These are phyloP conservation scores for Naganishia sp. DNA, from an alignment of 1,284 basidiomycete species.

Conservation along the genomic window DNA sequence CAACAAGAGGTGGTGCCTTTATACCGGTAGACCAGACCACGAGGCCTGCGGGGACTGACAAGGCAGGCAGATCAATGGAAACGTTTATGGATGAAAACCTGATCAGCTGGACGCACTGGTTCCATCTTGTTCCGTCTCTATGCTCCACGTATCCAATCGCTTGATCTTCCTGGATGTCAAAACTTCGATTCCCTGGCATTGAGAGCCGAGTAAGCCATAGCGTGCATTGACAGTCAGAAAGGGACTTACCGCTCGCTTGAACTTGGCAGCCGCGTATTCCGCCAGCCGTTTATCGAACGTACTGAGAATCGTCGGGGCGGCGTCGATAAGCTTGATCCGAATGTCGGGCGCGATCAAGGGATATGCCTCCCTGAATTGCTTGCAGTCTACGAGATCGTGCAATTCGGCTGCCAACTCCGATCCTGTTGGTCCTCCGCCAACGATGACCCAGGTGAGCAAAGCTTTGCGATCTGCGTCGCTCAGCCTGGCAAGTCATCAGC, in stretches of 20 bases:
- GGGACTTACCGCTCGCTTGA: slow-evolving; percentile 27
- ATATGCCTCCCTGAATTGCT: slow-evolving; percentile 56
- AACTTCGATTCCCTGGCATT: slow-evolving; percentile 28
- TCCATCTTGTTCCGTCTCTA: slow-evolving; percentile 34
- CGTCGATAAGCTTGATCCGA: slow-evolving; percentile 76
- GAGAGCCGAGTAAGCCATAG: not conserved
- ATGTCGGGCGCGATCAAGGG: slow-evolving; percentile 64
- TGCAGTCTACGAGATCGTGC: slow-evolving; percentile 62
- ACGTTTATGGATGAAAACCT: too few species aligned
- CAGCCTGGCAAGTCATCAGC: slow-evolving; percentile 61
- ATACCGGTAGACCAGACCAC: slow-evolving; percentile 34
- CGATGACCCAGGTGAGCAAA: slow-evolving; percentile 75
- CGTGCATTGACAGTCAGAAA: not conserved
- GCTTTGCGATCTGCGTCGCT: slow-evolving; percentile 67
- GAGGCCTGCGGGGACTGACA: slow-evolving; percentile 25
- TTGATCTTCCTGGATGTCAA: slow-evolving; percentile 30
- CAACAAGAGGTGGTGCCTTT: slow-evolving; percentile 14
- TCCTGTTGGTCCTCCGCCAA: slow-evolving; percentile 64
- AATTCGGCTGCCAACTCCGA: slow-evolving; percentile 84
- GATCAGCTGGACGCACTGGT: slow-evolving; percentile 9
- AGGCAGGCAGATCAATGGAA: not conserved
- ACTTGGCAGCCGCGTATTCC: slow-evolving; percentile 32
- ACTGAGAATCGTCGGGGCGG: slow-evolving; percentile 75
- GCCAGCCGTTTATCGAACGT: slow-evolving; percentile 69
- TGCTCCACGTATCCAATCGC: slow-evolving; percentile 22